Conservation (phyloP, 768 basidiomycete genomes). For the Collybiopsis confluens region DNA sequence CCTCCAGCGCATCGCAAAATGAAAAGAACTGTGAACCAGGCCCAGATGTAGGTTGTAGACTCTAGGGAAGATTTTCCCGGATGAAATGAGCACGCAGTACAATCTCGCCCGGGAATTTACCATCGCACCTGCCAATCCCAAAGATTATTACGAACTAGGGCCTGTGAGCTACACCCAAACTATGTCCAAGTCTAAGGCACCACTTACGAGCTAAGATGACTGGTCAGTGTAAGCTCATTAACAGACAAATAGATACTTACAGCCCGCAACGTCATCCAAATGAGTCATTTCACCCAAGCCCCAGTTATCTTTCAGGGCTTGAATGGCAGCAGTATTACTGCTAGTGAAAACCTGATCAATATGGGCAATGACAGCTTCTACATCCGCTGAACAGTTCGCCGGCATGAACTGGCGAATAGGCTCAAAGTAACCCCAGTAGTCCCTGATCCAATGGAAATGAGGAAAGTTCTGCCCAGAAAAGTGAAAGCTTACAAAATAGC, state of each 20-base stretch:
- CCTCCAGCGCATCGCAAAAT: conserved; percentile 45
- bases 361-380: conserved; percentile 43
- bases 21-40: conserved; percentile 32
- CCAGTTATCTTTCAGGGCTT: conserved; percentile 35
- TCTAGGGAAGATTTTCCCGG: no score
- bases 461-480: background rate
- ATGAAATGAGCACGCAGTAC: no score
- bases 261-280: conserved; percentile 40
- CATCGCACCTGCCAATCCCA: conserved; percentile 51
- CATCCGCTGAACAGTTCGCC: conserved; percentile 48
- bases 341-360: conserved; percentile 38
- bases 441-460: conserved; percentile 14
- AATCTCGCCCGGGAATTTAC: no score
- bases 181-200: background rate
- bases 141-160: conserved; percentile 25
- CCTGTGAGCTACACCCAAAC: background rate
- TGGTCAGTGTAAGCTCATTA: background rate
- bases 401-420: conserved; percentile 47
- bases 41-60: conserved; percentile 32
- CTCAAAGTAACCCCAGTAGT: conserved; percentile 46
- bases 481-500: conserved; percentile 24
- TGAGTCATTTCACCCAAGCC: conserved; percentile 37
- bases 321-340: conserved; percentile 27
- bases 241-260: conserved; percentile 22
- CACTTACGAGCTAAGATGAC: conserved; percentile 4